Base-by-base conservation (phyloP, 1,284 basidiomycete species). In the Coniferiporia weirii region DNA sequence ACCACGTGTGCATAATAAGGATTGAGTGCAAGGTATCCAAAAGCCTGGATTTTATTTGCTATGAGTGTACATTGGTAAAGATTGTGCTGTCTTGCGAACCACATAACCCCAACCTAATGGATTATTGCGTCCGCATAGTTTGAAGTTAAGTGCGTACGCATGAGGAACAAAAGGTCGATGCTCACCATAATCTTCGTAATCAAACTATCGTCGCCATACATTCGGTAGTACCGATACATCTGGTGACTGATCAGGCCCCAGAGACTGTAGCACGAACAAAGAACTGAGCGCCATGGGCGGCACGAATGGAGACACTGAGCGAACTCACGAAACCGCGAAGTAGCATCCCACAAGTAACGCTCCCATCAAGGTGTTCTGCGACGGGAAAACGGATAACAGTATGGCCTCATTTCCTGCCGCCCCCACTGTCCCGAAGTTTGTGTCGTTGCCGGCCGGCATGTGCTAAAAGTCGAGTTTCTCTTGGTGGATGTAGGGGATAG, bases 211-310 rank as follows among this genome's bases (percentile, higher is more conserved):
- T 52, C 32, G 3, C 48, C 48, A 52, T 57, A 57, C 56, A 52
- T 57, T 27, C 56, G 48, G 44, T 44, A 57, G 32, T 57, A 57
- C 13, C 56, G 56, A 52, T 52, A 52, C 35, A 52, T 52, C 19
- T 57, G 56, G 19, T 52, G 56, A 22, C 36, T 52, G 17, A 46
- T 52, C 3, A 57, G 38, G 13, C 56, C 56, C n/a, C 52, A 57
- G n/a, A 57, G 38, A 20, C 56, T 57, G n/a, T 19, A 32, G 19
- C 6, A 15, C 3, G 15, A 10, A 17, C 8, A 15, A 40, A 3
- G 38, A 8, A 1, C n/a, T 20, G 15, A 43, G 13, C 32, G 13
- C 17, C 17, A 19, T 52, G 17, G 20, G 4, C 48, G 7, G 9
- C 36, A 17, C 32, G 12, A 44, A 32, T 15, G 20, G 22, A 22